A percentile compares a stretch with the other conserved stretches of the same genome.
phyloP scores from a whole-genome alignment of 306 rosid genomes.

The Inga leiocalycina region DNA sequence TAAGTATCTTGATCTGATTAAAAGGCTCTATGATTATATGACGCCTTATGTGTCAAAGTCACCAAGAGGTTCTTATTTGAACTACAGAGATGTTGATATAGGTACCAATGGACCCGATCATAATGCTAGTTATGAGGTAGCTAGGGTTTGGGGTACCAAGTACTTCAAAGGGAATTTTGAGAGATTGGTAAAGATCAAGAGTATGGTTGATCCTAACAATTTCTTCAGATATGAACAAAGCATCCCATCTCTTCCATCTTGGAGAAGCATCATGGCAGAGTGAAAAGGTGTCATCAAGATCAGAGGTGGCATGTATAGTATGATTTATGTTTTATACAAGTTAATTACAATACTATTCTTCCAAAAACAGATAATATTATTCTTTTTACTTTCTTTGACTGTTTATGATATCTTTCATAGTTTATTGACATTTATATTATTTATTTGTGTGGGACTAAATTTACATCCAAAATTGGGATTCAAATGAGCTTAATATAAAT shows the following conservation, averaged over 20 bases:
- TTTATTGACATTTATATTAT: too few relatives aligned
- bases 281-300: conserved; percentile 18
- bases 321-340: not conserved
- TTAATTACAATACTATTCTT: not conserved
- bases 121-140: conserved; percentile 49
- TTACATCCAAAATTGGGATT: too few relatives aligned
- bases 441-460: too few relatives aligned
- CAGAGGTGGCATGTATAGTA: conserved; percentile 12
- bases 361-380: not conserved
- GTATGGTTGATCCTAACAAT: conserved; percentile 61
- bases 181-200: conserved; percentile 62
- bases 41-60: conserved; percentile 63
- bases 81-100: conserved; percentile 74
- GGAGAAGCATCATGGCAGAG: conserved; percentile 31
- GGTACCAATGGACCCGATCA: conserved; percentile 58
- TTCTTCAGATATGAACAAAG: conserved; percentile 75
- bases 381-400: not conserved
- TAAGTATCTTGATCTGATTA: conserved; percentile 40
- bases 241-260: conserved; percentile 54
- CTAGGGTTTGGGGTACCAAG: conserved; percentile 69
- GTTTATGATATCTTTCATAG: not conserved
- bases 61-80: conserved; percentile 71
- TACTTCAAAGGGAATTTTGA: conserved; percentile 70
- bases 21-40: conserved; percentile 63
- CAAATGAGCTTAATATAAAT: too few relatives aligned